These are phyloP conservation scores for Seiridium cupressi DNA, from an alignment of 2,329 filamentous ascomycete genomes.

Conservation along the genomic window DNA sequence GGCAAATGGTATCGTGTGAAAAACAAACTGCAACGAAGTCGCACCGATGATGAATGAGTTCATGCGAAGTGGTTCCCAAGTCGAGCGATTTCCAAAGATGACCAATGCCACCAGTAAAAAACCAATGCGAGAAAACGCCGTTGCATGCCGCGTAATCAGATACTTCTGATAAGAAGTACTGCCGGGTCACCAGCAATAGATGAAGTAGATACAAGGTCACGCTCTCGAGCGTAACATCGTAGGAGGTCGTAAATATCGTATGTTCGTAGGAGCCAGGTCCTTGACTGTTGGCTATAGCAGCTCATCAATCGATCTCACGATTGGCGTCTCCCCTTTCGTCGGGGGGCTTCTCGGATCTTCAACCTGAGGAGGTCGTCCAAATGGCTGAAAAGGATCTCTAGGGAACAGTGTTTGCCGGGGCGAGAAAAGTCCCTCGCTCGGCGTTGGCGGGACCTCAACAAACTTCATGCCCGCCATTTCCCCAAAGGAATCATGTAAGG, in stretches of 20 bases:
- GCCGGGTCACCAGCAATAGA: background rate
- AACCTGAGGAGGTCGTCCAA: constrained; percentile 48
- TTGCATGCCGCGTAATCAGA: background rate
- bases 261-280: background rate
- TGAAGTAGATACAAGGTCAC: background rate
- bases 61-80: background rate
- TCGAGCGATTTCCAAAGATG: background rate
- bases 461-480: constrained; percentile 49
- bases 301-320: constrained; percentile 76
- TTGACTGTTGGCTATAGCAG: constrained; percentile 52
- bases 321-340: constrained; percentile 71
- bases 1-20: constrained; percentile 6
- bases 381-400: constrained; percentile 50
- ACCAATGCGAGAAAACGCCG: background rate
- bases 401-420: constrained; percentile 52
- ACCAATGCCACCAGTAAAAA: background rate
- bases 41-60: background rate
- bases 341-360: constrained; percentile 73
- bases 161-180: background rate
- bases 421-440: constrained; percentile 52
- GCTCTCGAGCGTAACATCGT: constrained; percentile 8
- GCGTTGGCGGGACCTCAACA: constrained; percentile 50
- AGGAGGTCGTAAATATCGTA: background rate
- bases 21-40: constrained; percentile 1
- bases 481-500: constrained; percentile 49